phyloP scores from a whole-genome alignment of 2,329 filamentous ascomycete species.

The Lecanoromycetidae sp. region DNA sequence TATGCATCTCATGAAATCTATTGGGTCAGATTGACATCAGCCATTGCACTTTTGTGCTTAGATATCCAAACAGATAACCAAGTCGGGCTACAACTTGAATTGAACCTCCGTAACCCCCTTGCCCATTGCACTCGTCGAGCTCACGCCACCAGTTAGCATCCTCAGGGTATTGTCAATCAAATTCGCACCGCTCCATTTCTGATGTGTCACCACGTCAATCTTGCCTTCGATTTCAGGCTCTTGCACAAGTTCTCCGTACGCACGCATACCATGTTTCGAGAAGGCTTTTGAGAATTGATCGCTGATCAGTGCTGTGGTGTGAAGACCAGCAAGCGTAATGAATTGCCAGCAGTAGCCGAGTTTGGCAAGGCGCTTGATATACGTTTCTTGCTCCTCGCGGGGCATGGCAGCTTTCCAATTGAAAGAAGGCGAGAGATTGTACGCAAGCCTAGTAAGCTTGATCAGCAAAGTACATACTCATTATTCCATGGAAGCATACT shows the following conservation, averaged over 20 bases:
- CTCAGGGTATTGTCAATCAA: constrained; percentile 92
- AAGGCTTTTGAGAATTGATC: constrained; percentile 81
- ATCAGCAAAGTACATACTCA: not conserved
- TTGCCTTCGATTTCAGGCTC: constrained; percentile 89
- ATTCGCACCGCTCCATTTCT: constrained; percentile 95
- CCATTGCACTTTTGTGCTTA: not conserved
- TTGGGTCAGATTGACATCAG: no score
- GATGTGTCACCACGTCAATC: constrained; percentile 91
- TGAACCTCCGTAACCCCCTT: constrained; percentile 97
- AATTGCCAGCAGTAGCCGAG: constrained; percentile 99
- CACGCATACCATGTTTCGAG: constrained; percentile 74
- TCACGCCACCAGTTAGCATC: constrained; percentile 92
- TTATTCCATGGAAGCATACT: constrained; percentile 41
- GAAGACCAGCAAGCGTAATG: constrained; percentile 95
- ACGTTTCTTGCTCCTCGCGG: constrained; percentile 84
- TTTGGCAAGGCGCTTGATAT: constrained; percentile 74
- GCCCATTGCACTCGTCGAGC: constrained; percentile 89
- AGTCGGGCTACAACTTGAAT: constrained; percentile 49
- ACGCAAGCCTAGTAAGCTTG: constrained; percentile 57
- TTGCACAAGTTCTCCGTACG: constrained; percentile 93
- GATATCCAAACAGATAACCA: not conserved
- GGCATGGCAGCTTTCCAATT: constrained; percentile 99
- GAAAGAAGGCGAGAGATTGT: constrained; percentile 97
- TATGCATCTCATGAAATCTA: no score
- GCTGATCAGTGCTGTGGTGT: constrained; percentile 86